Evolutionary conservation across 1,284 basidiomycete species (phyloP), one percentile per base, ranked within the genome.

Genomic region (Leccinum huronense): DNA sequence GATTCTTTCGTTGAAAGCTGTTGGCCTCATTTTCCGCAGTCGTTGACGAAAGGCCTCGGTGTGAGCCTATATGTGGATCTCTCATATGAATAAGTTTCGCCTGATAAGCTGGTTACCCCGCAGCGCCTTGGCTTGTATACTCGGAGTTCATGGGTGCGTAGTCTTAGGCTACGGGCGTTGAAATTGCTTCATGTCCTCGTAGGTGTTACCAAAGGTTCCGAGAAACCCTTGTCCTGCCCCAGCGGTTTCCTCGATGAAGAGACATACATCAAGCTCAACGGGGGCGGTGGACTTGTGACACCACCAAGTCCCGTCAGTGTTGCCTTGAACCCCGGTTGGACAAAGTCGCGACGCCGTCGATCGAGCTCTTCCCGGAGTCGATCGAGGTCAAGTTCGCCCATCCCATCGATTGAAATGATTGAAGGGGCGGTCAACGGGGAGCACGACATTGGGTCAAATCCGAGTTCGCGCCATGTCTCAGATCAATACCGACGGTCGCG

Each of bases 261-360:
- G 0, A 71, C 78, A 0, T 91, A 76, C 23, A 70, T 75, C 73
- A 76, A 77, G 63, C 65, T 76, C 30, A 73, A 77, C 69, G 71
- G 76, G 72, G 61, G 76, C 76, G 77, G 74, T 1, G 87, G 88
- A 1, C 77, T 90, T 16, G 88, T 88, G 14, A 90, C 88, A 0
- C 89, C 89, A 0, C 89, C 89, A 0, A 90, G 88, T 73, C 89
- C 89, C 10, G 79, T 89, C 23, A 89, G 87, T 66, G 78, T 88
- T 19, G 86, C 84, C 2, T 83, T 85, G 5, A 88, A 90, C 70
- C 86, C 86, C 1, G 75, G 73, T 54, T 71, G 79, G 66, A 78
- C 70, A 57, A 77, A 66, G 67, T 69, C 73, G 5, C 68, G 75
- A 23, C 76, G 71, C 72, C 80, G 68, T 68, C 75, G 76, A 14